Percentiles rank a stretch among this genome's conserved stretches.
Evolutionary conservation across 2,329 filamentous ascomycete species (phyloP).

Genomic region (Gnomoniopsis sp.): DNA sequence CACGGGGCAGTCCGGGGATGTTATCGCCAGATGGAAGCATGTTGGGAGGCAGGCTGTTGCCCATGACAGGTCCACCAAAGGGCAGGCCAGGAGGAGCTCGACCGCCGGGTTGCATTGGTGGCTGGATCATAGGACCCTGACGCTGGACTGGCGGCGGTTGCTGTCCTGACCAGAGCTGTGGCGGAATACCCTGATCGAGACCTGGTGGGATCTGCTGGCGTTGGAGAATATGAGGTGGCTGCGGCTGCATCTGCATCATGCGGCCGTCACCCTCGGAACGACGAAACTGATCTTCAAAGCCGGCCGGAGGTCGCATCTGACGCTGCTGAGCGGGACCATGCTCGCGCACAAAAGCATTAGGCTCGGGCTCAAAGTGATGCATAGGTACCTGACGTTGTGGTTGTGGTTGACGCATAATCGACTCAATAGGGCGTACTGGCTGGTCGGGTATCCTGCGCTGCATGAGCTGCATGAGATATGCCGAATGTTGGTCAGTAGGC

Average conservation of each 20-base stretch:
- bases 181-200: conserved; percentile 47
- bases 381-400: conserved; percentile 48
- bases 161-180: conserved; percentile 52
- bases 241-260: conserved; percentile 46
- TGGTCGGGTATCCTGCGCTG: conserved; percentile 48
- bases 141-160: conserved; percentile 35
- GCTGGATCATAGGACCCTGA: conserved; percentile 50
- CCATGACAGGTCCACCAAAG: conserved; percentile 42
- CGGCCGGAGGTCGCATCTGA: conserved; percentile 42
- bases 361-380: conserved; percentile 46
- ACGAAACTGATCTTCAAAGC: conserved; percentile 53
- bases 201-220: conserved; percentile 49
- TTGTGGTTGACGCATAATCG: conserved; percentile 51
- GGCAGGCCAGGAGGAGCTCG: conserved; percentile 46
- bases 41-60: conserved; percentile 45
- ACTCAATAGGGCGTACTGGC: conserved; percentile 50
- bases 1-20: conserved; percentile 40
- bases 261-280: conserved; percentile 44
- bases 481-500: conserved; percentile 50
- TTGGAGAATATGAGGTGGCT: conserved; percentile 61
- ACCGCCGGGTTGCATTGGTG: conserved; percentile 41
- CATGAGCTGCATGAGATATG: conserved; percentile 85
- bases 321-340: conserved; percentile 32
- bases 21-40: conserved; percentile 47
- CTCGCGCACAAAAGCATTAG: conserved; percentile 40